Percentiles rank a stretch among this genome's conserved stretches.
Conservation (phyloP, 192 early-diverging fungal species). For the Tieghemiomyces parasiticus region DNA sequence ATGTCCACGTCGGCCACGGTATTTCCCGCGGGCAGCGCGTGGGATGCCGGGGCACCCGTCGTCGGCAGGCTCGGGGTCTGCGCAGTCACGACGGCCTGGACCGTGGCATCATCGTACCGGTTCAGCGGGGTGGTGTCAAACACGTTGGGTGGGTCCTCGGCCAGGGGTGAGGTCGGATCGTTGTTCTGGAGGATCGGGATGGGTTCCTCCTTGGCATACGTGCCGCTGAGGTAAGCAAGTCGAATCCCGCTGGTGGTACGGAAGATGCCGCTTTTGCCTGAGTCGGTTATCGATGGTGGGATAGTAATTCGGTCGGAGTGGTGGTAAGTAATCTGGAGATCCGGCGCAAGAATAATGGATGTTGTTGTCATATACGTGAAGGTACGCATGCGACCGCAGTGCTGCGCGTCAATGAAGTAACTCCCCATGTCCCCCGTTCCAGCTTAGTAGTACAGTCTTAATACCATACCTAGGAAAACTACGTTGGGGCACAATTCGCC, state of each 20-base stretch:
- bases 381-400: too few relatives aligned
- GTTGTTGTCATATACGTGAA: too few relatives aligned
- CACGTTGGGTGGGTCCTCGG: background rate
- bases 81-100: slow-evolving; percentile 13
- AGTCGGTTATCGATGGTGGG: background rate
- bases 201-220: background rate
- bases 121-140: background rate
- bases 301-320: background rate
- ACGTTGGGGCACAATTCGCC: slow-evolving; percentile 71
- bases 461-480: slow-evolving; percentile 40
- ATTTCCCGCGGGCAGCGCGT: slow-evolving; percentile 19
- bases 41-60: slow-evolving; percentile 11
- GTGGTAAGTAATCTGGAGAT: background rate
- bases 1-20: slow-evolving; percentile 46
- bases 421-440: background rate
- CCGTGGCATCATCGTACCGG: slow-evolving; percentile 11
- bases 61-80: slow-evolving; percentile 14
- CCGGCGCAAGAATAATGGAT: too few relatives aligned
- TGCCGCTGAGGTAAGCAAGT: slow-evolving; percentile 26
- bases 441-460: background rate
- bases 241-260: slow-evolving; percentile 29
- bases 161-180: background rate
- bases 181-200: background rate
- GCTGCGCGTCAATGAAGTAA: too few relatives aligned
- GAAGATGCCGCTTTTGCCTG: slow-evolving; percentile 18